Evolutionary conservation across 2,329 filamentous ascomycete genomes (phyloP).

Genomic region (Shiraia sp.): DNA sequence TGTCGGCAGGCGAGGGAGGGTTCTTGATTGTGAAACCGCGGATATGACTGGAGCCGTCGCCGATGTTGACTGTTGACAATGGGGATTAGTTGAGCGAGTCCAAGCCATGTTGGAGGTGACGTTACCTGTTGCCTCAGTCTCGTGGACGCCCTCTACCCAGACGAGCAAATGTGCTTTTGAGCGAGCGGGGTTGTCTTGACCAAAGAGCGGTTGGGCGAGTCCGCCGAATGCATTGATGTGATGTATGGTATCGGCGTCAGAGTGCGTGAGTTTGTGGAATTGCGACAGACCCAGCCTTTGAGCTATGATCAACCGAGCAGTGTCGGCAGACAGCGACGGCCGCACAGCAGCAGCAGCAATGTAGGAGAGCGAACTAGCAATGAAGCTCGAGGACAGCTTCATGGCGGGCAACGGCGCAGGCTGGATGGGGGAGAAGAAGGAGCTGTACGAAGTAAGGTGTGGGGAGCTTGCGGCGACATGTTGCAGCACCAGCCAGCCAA

Average conservation of each 20-base stretch:
- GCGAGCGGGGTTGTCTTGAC: constrained; percentile 23
- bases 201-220: constrained; percentile 47
- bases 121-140: constrained; percentile 37
- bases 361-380: constrained; percentile 48
- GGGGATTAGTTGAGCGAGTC: constrained; percentile 10
- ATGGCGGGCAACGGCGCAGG: constrained; percentile 43
- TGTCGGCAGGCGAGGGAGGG: constrained; percentile 38
- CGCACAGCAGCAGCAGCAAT: constrained; percentile 34
- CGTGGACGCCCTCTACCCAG: constrained; percentile 47
- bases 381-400: constrained; percentile 48
- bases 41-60: constrained; percentile 16
- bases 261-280: constrained; percentile 50
- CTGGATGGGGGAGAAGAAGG: constrained; percentile 23
- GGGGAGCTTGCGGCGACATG: too few relatives aligned
- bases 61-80: constrained; percentile 27
- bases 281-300: constrained; percentile 55
- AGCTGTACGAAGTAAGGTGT: constrained; percentile 33
- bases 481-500: constrained; percentile 2
- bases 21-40: constrained; percentile 38
- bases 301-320: constrained; percentile 55
- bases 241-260: constrained; percentile 47
- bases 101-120: constrained; percentile 3
- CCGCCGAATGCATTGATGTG: constrained; percentile 54
- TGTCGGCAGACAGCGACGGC: constrained; percentile 44
- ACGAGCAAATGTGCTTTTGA: constrained; percentile 40